phyloP scores from a whole-genome alignment of 78 protist genomes.

The Dictyostelium brefeldianum region DNA sequence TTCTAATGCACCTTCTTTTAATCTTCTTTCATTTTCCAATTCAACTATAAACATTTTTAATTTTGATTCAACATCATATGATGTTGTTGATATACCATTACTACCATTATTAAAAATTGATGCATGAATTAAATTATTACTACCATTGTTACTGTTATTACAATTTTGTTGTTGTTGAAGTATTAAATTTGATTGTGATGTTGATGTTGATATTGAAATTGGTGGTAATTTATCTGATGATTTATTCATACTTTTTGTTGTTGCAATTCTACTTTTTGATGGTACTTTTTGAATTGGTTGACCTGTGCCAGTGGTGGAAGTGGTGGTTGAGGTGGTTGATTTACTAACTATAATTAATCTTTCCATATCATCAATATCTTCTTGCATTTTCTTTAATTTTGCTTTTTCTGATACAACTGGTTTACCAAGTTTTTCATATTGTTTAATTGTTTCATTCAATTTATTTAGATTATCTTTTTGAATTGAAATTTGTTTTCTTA shows the following conservation, averaged over 20 bases:
- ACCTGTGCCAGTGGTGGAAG: neutral
- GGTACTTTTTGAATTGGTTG: neutral
- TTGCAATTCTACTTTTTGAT: neutral
- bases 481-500: constrained; percentile 36
- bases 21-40: constrained; percentile 40
- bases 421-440: constrained; percentile 23
- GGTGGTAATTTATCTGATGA: neutral
- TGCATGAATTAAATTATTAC: neutral
- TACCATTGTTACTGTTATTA: neutral
- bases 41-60: neutral
- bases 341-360: neutral
- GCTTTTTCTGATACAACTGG: constrained; percentile 7
- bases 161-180: neutral
- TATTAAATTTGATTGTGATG: neutral
- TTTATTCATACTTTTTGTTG: neutral
- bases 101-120: neutral
- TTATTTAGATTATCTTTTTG: constrained; percentile 39
- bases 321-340: neutral
- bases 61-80: neutral
- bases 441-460: constrained; percentile 37
- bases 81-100: neutral
- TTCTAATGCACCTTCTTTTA: constrained; percentile 9
- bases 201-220: neutral
- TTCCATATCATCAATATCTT: constrained; percentile 71
- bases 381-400: constrained; percentile 53